Conservation (phyloP, 208 protist species). For the Trypanosoma scelopori region DNA sequence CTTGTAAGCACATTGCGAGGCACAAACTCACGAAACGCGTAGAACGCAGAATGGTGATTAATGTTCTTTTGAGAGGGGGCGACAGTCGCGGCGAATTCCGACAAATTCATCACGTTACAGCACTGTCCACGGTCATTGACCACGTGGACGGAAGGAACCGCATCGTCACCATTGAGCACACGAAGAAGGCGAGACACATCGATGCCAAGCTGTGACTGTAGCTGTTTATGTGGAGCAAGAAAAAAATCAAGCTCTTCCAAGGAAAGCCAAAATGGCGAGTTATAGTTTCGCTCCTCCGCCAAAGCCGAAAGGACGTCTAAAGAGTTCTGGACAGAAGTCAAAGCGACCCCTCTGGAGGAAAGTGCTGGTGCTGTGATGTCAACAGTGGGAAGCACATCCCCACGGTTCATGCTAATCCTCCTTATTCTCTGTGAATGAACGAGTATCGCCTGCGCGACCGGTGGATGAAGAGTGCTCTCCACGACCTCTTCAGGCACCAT, state of each 20-base stretch:
- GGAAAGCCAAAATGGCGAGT: constrained; percentile 63
- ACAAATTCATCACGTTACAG: constrained; percentile 18
- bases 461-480: not conserved
- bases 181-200: not conserved
- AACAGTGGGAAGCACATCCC: constrained; percentile 30
- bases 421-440: constrained; percentile 11
- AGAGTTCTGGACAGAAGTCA: constrained; percentile 26
- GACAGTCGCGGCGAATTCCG: constrained; percentile 7
- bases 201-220: not conserved
- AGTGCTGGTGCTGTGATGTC: constrained; percentile 40
- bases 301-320: constrained; percentile 8
- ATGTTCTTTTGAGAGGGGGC: not conserved
- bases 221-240: constrained; percentile 2
- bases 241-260: constrained; percentile 26
- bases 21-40: constrained; percentile 45
- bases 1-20: constrained; percentile 56
- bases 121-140: constrained; percentile 19
- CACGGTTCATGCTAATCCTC: constrained; percentile 18
- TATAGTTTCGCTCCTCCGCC: constrained; percentile 20
- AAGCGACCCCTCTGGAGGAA: constrained; percentile 32
- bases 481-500: constrained; percentile 17
- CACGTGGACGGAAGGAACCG: constrained; percentile 21
- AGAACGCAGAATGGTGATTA: constrained; percentile 21
- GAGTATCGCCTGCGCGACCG: not conserved
- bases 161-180: not conserved